Evolutionary conservation across 2,329 filamentous ascomycete genomes (phyloP), one percentile per base, ranked within the genome.

Genomic region (Aspergillus sp.): DNA sequence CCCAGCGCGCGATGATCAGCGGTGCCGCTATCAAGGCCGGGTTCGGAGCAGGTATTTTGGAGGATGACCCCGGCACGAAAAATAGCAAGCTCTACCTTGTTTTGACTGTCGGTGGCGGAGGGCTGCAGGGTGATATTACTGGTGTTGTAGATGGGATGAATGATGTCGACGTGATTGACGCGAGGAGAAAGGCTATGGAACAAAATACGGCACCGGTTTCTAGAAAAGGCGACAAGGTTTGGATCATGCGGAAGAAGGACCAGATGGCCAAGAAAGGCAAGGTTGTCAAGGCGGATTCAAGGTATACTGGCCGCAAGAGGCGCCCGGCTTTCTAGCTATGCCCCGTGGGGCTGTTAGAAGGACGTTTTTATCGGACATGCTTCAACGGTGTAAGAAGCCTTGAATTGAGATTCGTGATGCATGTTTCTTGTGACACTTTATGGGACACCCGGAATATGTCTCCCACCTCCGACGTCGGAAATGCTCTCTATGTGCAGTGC

Each of bases 41-140:
- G 0, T 99, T 99, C 69, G 93, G 95, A 48, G 95, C 95, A 0
- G 95, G 95, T 78, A 84, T 99, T 35, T 80, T 99, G 48, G 93
- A 98, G 75, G 95, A 99, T 75, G 93, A 98, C 73, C 90, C 90
- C 0, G 93, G 92, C 44, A 99, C 95, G 39, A 99, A 99, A 82
- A 97, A 93, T 71, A 86, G 89, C 65, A 99, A 99, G 81, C 81
- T 96, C n/a, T 99, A 99, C 73, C 82, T 99, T 2, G 93, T 99
- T 0, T 79, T 99, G 33, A 97, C 92, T 0, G 95, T 96, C 1
- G 95, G 93, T 33, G 86, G 85, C 2, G 89, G 90, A 8, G 82
- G 84, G 48, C 59, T 84, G 48, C 71, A 78, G 44, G 82, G 81
- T 8, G 93, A 96, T 71, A 97, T 99, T 62, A 97, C 93, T 0